Base-by-base conservation (phyloP, 2,329 filamentous ascomycete species). In the Huntiella moniliformis region DNA sequence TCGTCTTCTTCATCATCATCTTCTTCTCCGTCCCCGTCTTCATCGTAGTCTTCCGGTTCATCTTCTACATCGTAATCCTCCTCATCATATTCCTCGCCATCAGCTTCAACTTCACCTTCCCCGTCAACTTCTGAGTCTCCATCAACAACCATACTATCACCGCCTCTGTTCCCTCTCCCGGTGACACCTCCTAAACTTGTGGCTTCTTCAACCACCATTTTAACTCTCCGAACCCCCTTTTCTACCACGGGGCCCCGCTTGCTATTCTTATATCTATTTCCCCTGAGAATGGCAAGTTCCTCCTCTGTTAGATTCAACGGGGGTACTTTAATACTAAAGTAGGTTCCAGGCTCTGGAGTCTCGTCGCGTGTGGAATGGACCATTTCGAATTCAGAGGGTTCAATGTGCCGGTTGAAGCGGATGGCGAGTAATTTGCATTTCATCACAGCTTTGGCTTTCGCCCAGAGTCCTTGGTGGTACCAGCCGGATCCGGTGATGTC, bases 381-480 rank as follows among this genome's bases (percentile, higher is more conserved):
- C 10, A 60, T 58, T 15, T 61, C 61, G 48, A 71, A 68, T 36
- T 67, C 66, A 13, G 60, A 59, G 38, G 70, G 65, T 3, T 62
- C 63, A 1, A 77, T 60, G 12, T 63, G 61, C 18, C 71, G 66
- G 6, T 68, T 66, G 39, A 73, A 71, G 15, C 75, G 68, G 40
- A 86, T 71, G 1, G 73, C 71, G 8, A 77, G 68, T 56, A 94
- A 77, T 62, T 93, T 95, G 42, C 79, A 77, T 57, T 86, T 84
- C 79, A 95, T 87, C 52, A 93, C 78, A 2, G 81, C 77, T 55
- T 87, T 86, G 38, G 79, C 77, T 57, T 94, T 94, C 38, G 79
- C 77, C 67, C 85, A 79, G 1, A 82, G 77, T 4, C 85, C 85
- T 48, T 79, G 80, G 51, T 79, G 74, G 57, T 79, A 95, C 84